Percentiles rank a stretch among this genome's conserved stretches.
phyloP scores from a whole-genome alignment of 306 rosid species.

The Begonia masoniana region DNA sequence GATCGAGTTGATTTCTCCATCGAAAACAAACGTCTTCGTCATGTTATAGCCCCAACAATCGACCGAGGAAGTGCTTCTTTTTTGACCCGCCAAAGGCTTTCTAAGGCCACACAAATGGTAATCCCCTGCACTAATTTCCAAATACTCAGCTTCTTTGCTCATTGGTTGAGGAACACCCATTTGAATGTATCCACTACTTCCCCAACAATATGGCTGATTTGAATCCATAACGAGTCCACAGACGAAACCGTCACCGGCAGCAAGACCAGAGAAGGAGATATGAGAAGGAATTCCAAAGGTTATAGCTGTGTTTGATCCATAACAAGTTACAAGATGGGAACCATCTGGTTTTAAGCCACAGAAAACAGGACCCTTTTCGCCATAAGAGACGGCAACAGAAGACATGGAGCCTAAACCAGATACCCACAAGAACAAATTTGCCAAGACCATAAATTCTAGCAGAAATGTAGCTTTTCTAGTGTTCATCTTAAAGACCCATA shows the following conservation, averaged over 20 bases:
- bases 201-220: conserved; percentile 90
- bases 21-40: conserved; percentile 62
- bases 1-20: conserved; percentile 61
- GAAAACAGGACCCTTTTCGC: conserved; percentile 68
- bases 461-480: conserved; percentile 21
- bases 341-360: conserved; percentile 85
- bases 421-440: conserved; percentile 30
- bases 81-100: conserved; percentile 46
- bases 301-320: conserved; percentile 72
- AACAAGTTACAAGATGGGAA: conserved; percentile 67
- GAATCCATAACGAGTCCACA: conserved; percentile 82
- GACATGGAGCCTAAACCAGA: conserved; percentile 90
- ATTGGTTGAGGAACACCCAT: conserved; percentile 91
- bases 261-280: conserved; percentile 58
- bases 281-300: conserved; percentile 56
- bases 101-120: conserved; percentile 74
- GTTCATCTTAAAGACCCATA: conserved; percentile 24
- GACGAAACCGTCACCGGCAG: conserved; percentile 80
- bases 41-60: conserved; percentile 98
- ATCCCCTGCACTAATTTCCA: conserved; percentile 92
- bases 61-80: conserved; percentile 44
- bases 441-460: conserved; percentile 24
- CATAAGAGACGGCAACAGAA: conserved; percentile 72
- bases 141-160: conserved; percentile 45
- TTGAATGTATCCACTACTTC: conserved; percentile 52